Evolutionary conservation across 148 eudicot genomes (phyloP), one percentile per base, ranked within the genome.

Genomic region (Diospyros lotus): DNA sequence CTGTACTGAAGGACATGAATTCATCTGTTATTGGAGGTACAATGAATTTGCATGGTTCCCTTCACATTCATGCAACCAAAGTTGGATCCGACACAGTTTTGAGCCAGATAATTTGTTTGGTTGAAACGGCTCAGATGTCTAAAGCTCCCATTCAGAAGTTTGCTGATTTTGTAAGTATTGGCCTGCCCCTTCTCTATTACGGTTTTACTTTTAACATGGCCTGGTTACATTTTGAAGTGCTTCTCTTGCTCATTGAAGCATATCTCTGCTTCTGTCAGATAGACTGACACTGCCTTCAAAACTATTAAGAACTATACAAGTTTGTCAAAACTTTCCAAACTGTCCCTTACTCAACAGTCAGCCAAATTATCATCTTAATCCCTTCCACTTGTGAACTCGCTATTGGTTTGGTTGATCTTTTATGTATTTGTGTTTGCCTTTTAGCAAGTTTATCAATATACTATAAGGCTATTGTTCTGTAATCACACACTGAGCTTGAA

Each of bases 101-200:
- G 87, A 95, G 96, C 86, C 98, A 95, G 80, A 94, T 94, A 72
- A 95, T 95, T 73, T 89, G 86, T 74, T 81, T 95, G 83, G 98
- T 95, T 75, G 98, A 95, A 89, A 87, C 89, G 15, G 97, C 98
- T 38, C 98, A 95, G 79, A 95, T 95, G 98, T 88, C 97, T 13
- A 95, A 95, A 84, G 98, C 98, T 81, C 98, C 98, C 28, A 95
- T 95, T 70, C 98, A 95, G 82, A 89, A 95, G 77, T 92, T 90
- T 62, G 96, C 98, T 41, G 98, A 95, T 80, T 86, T 74, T 82
- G 97, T 92, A 76, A 92, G 97, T 87, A 65, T 46, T 64, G 9
- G 38, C 55, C 28, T 76, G 28, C 58, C 7, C 64, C 28, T 55
- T 13, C 38, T 43, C 73, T 71, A 41, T 15, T n/a, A 4, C 46